Evolutionary conservation across 345 rosid genomes (phyloP).

Genomic region (Corchorus capsularis): DNA sequence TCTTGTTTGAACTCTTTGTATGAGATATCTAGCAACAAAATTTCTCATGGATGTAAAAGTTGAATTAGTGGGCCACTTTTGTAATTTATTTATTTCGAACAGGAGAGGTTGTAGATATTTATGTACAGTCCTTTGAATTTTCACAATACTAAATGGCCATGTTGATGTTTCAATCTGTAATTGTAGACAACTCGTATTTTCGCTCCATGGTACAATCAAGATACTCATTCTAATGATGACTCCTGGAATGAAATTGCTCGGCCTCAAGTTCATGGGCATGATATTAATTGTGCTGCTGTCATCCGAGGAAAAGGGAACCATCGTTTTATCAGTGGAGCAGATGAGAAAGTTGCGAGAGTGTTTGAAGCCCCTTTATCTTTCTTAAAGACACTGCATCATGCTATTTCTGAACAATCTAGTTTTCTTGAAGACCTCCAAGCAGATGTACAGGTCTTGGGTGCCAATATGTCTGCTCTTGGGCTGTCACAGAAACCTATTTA

Average conservation of each 20-base stretch:
- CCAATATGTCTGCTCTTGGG: conserved; percentile 96
- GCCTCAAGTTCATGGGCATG: conserved; percentile 98
- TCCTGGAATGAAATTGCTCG: conserved; percentile 92
- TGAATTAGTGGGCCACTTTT: background rate
- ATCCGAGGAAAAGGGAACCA: conserved; percentile 85
- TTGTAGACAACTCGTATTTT: conserved; percentile 79
- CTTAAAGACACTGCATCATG: conserved; percentile 72
- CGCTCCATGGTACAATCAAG: conserved; percentile 73
- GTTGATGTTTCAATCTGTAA: conserved; percentile 6
- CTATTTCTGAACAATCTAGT: conserved; percentile 47
- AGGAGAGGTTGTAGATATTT: background rate
- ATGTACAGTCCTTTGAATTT: background rate
- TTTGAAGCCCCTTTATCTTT: conserved; percentile 93
- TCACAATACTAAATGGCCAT: background rate
- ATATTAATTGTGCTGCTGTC: conserved; percentile 76
- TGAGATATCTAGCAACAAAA: background rate
- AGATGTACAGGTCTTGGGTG: conserved; percentile 82
- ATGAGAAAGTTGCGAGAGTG: conserved; percentile 92
- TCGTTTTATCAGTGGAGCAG: conserved; percentile 95
- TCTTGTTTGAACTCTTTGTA: background rate
- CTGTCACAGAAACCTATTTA: conserved; percentile 97
- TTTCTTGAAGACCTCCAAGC: conserved; percentile 54
- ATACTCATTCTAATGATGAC: conserved; percentile 35
- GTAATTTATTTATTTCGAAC: background rate
- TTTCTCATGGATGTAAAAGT: background rate